Conservation (phyloP, 331 rosid genomes). For the Quercus tomentella region DNA sequence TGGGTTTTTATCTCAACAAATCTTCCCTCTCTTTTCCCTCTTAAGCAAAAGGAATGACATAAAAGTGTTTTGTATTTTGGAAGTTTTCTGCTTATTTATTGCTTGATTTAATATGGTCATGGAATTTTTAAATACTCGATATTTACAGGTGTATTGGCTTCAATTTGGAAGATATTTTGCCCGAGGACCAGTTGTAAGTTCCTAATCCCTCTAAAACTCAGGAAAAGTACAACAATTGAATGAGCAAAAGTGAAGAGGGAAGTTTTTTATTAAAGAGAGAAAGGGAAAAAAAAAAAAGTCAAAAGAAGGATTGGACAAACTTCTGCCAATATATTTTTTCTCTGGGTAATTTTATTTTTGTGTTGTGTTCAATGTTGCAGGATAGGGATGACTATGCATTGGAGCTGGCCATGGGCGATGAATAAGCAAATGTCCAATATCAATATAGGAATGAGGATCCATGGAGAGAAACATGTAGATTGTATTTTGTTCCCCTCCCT, state of each 20-base stretch:
- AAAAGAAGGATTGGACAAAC: not conserved
- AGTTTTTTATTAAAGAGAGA: too few relatives aligned
- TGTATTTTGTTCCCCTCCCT: not conserved
- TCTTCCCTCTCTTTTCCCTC: too few relatives aligned
- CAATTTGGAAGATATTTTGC: constrained; percentile 95
- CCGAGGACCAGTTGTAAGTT: constrained; percentile 83
- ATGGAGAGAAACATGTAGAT: not conserved
- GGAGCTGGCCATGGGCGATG: constrained; percentile 97
- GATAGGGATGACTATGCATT: constrained; percentile 98
- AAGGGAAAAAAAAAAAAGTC: not conserved
- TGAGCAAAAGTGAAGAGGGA: not conserved
- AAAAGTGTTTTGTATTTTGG: not conserved
- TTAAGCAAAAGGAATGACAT: not conserved
- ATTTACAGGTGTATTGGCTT: constrained; percentile 89
- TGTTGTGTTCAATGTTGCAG: constrained; percentile 38
- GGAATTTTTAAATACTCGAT: not conserved
- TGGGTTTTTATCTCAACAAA: too few relatives aligned
- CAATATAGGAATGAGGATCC: constrained; percentile 7
- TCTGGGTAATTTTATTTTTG: constrained; percentile 13
- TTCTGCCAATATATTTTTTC: not conserved
- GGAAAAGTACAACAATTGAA: not conserved
- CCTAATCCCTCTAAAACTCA: constrained; percentile 8
- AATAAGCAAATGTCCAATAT: constrained; percentile 35
- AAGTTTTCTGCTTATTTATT: not conserved
- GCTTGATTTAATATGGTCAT: not conserved